Evolutionary conservation across 2,329 filamentous ascomycete genomes (phyloP).

Genomic region (Epichloe amarillans): DNA sequence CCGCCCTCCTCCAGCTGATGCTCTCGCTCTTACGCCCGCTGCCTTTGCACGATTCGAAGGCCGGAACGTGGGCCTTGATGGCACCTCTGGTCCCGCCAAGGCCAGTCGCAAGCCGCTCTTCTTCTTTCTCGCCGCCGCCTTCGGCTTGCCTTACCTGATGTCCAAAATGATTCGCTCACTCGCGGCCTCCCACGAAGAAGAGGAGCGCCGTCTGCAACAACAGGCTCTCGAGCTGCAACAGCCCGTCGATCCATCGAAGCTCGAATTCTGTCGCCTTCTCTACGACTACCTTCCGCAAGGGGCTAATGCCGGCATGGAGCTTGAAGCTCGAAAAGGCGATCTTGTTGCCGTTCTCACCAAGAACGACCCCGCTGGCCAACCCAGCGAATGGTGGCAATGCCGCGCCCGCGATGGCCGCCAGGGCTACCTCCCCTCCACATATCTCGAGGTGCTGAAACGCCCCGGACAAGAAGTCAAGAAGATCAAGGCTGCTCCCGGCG

Average conservation of each 20-base stretch:
- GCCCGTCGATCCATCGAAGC: conserved; percentile 70
- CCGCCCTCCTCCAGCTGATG: conserved; percentile 76
- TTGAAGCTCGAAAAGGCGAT: conserved; percentile 88
- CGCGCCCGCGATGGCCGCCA: conserved; percentile 78
- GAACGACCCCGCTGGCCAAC: conserved; percentile 79
- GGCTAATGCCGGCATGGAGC: conserved; percentile 55
- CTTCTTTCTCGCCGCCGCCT: conserved; percentile 88
- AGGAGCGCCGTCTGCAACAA: conserved; percentile 45
- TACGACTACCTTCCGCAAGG: conserved; percentile 84
- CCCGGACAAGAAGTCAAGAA: conserved; percentile 37
- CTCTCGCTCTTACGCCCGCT: conserved; percentile 73
- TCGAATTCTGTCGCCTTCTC: conserved; percentile 89
- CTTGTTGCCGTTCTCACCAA: conserved; percentile 90
- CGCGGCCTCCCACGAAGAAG: conserved; percentile 72
- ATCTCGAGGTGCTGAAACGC: conserved; percentile 61
- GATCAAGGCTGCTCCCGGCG: conserved; percentile 36
- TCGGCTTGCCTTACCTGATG: conserved; percentile 94
- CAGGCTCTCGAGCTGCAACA: conserved; percentile 37
- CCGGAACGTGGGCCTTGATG: conserved; percentile 44
- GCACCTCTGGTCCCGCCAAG: conserved; percentile 49
- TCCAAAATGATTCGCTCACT: conserved; percentile 83
- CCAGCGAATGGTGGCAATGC: conserved; percentile 96
- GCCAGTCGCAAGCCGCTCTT: conserved; percentile 92
- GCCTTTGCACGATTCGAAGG: conserved; percentile 86
- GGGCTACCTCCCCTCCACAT: conserved; percentile 84